Conservation (phyloP, 306 rosid species). For the Cicer bijugum region DNA sequence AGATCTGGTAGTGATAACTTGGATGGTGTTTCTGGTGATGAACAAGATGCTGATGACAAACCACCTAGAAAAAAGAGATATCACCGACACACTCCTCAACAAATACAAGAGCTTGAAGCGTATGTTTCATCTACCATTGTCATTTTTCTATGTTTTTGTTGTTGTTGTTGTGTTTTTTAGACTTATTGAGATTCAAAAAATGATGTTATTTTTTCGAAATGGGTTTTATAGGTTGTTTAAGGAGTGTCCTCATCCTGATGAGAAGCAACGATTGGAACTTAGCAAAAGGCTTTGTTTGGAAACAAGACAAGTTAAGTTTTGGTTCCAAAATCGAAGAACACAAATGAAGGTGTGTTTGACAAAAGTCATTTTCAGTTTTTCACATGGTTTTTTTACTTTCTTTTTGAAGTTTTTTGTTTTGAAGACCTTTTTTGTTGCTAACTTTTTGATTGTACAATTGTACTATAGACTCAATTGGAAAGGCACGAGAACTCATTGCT, state of each 20-base stretch:
- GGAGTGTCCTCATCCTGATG: constrained; percentile 99
- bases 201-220: not conserved
- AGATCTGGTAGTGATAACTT: constrained; percentile 96
- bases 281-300: constrained; percentile 78
- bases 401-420: not conserved
- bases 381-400: not conserved
- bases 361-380: constrained; percentile 32
- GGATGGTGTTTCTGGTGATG: constrained; percentile 94
- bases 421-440: not conserved
- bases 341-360: constrained; percentile 79
- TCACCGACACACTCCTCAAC: constrained; percentile 99
- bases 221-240: constrained; percentile 66
- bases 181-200: not conserved
- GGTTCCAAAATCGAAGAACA: constrained; percentile 99
- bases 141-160: not conserved
- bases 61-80: constrained; percentile 82
- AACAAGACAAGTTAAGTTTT: constrained; percentile 92
- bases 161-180: not conserved
- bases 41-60: constrained; percentile 81
- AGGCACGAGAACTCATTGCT: constrained; percentile 89
- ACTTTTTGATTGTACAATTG: constrained; percentile 44
- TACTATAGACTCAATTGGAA: constrained; percentile 87
- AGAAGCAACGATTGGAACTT: constrained; percentile 88
- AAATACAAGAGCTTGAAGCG: constrained; percentile 98
- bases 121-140: constrained; percentile 38